These are phyloP conservation scores for Stygiomarasmius scandens DNA, from an alignment of 1,284 basidiomycete species.

Conservation along the genomic window DNA sequence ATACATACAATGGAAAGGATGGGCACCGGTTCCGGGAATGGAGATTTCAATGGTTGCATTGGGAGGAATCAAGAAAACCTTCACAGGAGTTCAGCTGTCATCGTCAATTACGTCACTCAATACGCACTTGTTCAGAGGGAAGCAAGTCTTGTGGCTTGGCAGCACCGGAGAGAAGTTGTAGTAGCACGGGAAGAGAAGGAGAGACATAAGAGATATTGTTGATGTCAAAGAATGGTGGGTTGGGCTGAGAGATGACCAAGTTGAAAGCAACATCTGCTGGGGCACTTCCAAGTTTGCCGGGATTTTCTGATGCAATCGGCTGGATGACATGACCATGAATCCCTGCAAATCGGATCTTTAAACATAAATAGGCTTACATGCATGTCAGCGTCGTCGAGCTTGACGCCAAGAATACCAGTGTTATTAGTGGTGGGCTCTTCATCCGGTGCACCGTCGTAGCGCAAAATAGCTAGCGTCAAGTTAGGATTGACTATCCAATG, in stretches of 20 bases:
- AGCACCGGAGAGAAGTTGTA: conserved; percentile 42
- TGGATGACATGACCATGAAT: conserved; percentile 13
- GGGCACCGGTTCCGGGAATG: conserved; percentile 37
- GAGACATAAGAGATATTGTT: conserved; percentile 38
- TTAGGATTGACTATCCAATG: conserved; percentile 11
- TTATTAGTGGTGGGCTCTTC: conserved; percentile 41
- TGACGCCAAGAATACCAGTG: conserved; percentile 20
- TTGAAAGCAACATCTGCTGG: conserved; percentile 36
- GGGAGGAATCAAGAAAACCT: conserved; percentile 31
- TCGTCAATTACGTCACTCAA: neutral
- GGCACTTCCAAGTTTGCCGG: conserved; percentile 32
- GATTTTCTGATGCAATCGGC: conserved; percentile 34
- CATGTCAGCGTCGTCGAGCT: conserved; percentile 35
- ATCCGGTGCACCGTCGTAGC: conserved; percentile 44
- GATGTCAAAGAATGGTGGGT: conserved; percentile 39
- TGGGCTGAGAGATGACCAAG: conserved; percentile 35
- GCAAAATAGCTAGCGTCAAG: conserved; percentile 42
- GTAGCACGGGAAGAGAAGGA: conserved; percentile 37
- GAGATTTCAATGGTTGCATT: conserved; percentile 35
- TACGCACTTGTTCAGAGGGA: conserved; percentile 28
- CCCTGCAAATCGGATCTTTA: neutral
- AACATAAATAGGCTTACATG: conserved; percentile 26
- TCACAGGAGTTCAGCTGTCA: neutral
- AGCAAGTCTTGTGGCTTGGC: conserved; percentile 35
- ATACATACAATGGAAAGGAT: conserved; percentile 38